Conservation (phyloP, 2,329 filamentous ascomycete species). For the Trichothecium roseum region DNA sequence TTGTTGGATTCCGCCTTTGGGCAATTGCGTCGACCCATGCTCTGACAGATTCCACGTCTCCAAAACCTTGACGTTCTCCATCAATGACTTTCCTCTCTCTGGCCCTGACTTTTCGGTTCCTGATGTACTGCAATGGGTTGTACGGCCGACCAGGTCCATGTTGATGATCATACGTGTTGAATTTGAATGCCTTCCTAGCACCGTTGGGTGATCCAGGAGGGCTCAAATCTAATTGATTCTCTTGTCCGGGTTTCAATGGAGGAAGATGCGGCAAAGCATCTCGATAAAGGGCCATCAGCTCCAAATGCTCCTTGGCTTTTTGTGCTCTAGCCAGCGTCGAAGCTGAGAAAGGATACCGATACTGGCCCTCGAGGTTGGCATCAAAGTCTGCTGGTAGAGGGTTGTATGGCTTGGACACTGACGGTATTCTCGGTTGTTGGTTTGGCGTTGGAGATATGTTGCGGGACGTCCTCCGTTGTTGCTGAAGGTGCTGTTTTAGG, state of each 20-base stretch:
- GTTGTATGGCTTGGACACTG: conserved; percentile 26
- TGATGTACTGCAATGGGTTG: conserved; percentile 85
- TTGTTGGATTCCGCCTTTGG: conserved; percentile 9
- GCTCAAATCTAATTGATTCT: conserved; percentile 26
- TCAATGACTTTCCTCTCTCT: conserved; percentile 68
- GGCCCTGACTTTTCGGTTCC: conserved; percentile 77
- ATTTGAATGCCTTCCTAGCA: conserved; percentile 17
- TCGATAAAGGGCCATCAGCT: conserved; percentile 76
- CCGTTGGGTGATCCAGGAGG: conserved; percentile 28
- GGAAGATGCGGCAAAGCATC: conserved; percentile 70
- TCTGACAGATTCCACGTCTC: conserved; percentile 59
- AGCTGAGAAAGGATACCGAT: conserved; percentile 60
- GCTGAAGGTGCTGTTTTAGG: conserved; percentile 59
- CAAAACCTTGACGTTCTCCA: conserved; percentile 66
- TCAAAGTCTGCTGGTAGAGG: conserved; percentile 40
- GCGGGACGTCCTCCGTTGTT: conserved; percentile 54
- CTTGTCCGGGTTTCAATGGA: conserved; percentile 46
- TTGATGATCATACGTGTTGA: conserved; percentile 15
- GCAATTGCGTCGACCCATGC: conserved; percentile 66
- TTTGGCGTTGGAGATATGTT: conserved; percentile 48
- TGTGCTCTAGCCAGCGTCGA: conserved; percentile 75
- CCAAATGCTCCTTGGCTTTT: conserved; percentile 75
- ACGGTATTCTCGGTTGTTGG: conserved; percentile 27
- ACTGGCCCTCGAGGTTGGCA: conserved; percentile 27
- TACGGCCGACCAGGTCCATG: conserved; percentile 57